phyloP scores from a whole-genome alignment of 352 stramenopile species.

The Phytophthora pluvialis region DNA sequence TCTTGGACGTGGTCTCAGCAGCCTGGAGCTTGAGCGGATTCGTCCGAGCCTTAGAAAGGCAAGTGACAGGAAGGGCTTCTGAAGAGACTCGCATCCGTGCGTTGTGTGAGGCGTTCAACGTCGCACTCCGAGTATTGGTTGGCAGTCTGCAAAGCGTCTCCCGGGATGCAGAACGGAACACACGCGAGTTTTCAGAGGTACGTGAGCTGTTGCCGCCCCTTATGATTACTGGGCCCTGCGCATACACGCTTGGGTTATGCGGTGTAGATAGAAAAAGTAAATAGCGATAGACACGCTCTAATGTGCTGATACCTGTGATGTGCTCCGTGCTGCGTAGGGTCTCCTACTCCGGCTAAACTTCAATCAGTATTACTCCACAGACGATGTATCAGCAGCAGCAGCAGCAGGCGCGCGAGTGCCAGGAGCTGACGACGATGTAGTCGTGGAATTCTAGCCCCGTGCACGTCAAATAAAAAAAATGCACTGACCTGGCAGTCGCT shows the following conservation, averaged over 20 bases:
- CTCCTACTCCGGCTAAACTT: constrained; percentile 68
- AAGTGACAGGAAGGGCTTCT: constrained; percentile 23
- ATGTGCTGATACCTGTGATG: constrained; percentile 32
- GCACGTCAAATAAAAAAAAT: constrained; percentile 33
- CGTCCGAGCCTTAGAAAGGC: constrained; percentile 36
- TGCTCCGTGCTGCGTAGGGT: constrained; percentile 42
- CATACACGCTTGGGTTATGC: constrained; percentile 21
- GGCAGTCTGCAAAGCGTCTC: constrained; percentile 32
- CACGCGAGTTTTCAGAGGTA: constrained; percentile 57
- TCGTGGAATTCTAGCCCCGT: constrained; percentile 16
- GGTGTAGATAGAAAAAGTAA: constrained; percentile 17
- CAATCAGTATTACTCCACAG: constrained; percentile 51
- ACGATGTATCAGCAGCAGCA: constrained; percentile 6
- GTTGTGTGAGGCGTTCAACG: constrained; percentile 38
- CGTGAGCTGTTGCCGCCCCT: constrained; percentile 11
- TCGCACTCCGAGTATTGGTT: constrained; percentile 30
- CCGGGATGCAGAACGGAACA: constrained; percentile 30
- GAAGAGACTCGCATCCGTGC: constrained; percentile 19
- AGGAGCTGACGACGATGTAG: constrained; percentile 11
- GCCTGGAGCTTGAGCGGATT: constrained; percentile 46
- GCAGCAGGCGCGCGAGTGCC: constrained; percentile 11
- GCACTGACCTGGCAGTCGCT: constrained; percentile 15
- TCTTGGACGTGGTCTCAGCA: constrained; percentile 28
- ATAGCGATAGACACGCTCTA: constrained; percentile 31
- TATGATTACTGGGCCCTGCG: constrained; percentile 11